phyloP scores from a whole-genome alignment of 148 eudicot genomes.

The Gaultheria prostrata region DNA sequence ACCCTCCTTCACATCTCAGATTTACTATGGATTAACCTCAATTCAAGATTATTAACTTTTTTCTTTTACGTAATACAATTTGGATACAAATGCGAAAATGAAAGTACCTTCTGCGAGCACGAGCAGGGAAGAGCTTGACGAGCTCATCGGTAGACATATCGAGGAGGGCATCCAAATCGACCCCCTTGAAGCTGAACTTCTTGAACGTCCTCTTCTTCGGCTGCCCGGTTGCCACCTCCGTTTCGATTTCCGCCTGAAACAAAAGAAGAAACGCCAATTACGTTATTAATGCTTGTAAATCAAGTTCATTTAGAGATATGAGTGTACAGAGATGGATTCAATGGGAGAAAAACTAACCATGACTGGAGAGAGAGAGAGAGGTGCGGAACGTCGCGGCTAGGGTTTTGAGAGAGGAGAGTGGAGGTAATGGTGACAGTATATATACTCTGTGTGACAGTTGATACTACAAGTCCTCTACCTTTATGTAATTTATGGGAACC shows the following conservation, averaged over 20 bases:
- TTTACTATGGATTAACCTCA: too few species aligned
- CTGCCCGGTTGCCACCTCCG: slow-evolving; percentile 51
- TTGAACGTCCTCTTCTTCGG: slow-evolving; percentile 91
- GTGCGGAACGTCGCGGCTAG: neutral
- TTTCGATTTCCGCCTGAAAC: slow-evolving; percentile 29
- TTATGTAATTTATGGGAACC: too few species aligned
- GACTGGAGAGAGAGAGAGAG: neutral
- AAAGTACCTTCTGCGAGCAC: slow-evolving; percentile 55
- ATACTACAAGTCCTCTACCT: too few species aligned
- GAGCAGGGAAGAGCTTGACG: slow-evolving; percentile 65
- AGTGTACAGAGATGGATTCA: neutral
- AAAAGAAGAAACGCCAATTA: neutral
- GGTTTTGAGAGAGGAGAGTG: neutral
- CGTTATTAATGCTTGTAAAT: neutral
- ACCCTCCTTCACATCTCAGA: too few species aligned
- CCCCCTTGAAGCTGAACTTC: slow-evolving; percentile 84
- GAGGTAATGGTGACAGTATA: too few species aligned
- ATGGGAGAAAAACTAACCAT: neutral
- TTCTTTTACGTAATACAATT: too few species aligned
- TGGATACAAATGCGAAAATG: too few species aligned
- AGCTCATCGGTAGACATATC: slow-evolving; percentile 76
- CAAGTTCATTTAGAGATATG: neutral
- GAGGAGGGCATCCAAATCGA: slow-evolving; percentile 76
- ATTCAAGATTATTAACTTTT: too few species aligned
- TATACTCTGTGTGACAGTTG: too few species aligned